A percentile compares a stretch with the other conserved stretches of the same genome.
These are phyloP conservation scores for Phyllachora maydis DNA, from an alignment of 2,329 filamentous ascomycete genomes.

Conservation along the genomic window DNA sequence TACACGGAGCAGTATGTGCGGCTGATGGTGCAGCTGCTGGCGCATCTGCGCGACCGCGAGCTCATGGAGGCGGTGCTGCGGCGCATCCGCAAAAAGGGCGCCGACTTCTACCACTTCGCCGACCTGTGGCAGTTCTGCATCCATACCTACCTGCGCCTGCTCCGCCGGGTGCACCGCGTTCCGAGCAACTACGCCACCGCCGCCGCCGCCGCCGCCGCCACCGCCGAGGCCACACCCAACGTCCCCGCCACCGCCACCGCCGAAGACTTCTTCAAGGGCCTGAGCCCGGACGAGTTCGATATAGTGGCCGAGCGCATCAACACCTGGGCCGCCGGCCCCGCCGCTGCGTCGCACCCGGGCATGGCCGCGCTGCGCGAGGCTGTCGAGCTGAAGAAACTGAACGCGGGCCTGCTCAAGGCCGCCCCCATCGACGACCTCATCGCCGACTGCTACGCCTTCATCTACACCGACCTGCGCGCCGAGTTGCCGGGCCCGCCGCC, in stretches of 20 bases:
- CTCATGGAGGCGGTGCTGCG: slow-evolving; percentile 63
- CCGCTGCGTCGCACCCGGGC: slow-evolving; percentile 17
- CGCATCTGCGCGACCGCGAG: slow-evolving; percentile 51
- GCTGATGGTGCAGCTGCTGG: slow-evolving; percentile 58
- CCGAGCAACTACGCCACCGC: too few relatives aligned
- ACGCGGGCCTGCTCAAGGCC: slow-evolving; percentile 72
- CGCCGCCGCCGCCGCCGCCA: too few relatives aligned
- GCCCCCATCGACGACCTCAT: slow-evolving; percentile 82
- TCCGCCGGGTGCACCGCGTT: slow-evolving; percentile 27
- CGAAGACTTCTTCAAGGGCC: slow-evolving; percentile 33
- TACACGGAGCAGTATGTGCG: slow-evolving; percentile 75
- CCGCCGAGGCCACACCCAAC: too few relatives aligned
- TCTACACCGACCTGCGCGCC: slow-evolving; percentile 41
- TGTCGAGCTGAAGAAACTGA: slow-evolving; percentile 47
- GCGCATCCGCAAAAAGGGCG: slow-evolving; percentile 61
- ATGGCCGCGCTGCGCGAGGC: slow-evolving; percentile 35
- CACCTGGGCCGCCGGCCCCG: slow-evolving; percentile 26
- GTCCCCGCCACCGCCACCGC: too few relatives aligned
- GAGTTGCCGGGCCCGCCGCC: too few relatives aligned
- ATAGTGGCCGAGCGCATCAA: slow-evolving; percentile 30
- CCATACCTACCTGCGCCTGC: slow-evolving; percentile 27
- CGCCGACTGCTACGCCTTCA: slow-evolving; percentile 64
- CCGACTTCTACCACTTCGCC: slow-evolving; percentile 47
- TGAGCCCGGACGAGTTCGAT: slow-evolving; percentile 34
- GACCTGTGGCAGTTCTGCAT: slow-evolving; percentile 39